Base-by-base conservation (phyloP, 139 green algal genomes). In the Coelastrella sp. region DNA sequence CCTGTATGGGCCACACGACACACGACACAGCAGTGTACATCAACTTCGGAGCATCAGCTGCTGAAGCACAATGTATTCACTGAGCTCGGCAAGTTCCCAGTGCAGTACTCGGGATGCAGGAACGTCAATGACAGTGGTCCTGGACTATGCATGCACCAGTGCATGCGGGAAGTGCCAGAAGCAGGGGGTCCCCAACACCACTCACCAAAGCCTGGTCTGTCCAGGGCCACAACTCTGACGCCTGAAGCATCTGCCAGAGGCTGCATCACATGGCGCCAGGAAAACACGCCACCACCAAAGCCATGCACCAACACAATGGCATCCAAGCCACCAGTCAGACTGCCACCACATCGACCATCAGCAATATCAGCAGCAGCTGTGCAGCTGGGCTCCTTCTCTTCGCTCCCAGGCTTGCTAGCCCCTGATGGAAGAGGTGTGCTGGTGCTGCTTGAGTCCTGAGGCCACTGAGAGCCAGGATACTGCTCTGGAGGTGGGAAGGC, bases 251-350 rank as follows among this genome's bases (percentile, higher is more conserved):
- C 48, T 0, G 95, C 95, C 32, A 98, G 89, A 1, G 88, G 83
- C 81, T 91, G 88, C 91, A 96, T 92, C 2, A 98, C 59, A 64
- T 96, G 91, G 4, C 95, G 91, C 94, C 94, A 98, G 15, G 91
- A 67, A 84, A 96, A 96, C 19, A 91, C 87, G 2, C 94, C 95
- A 11, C 90, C 93, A 40, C 94, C 95, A 91, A 95, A 97, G 27
- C 92, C 90, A 83, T 98, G 95, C 5, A 96, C 81, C 40, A 96
- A 85, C 66, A 97, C 51, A n/a, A 93, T n/a, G 1, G 79, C 86
- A 72, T 85, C 78, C 11, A 48, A 45, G 2, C 8, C 41, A 80
- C 81, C 79, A 43, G 9, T 6, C 34, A 25, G 15, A 38, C 27
- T 66, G 72, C 3, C 43, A 37, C 75, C n/a, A n/a, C 3, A 25